These are phyloP conservation scores for Blastobotrys proliferans DNA, from an alignment of 1,139 yeast species.

Conservation along the genomic window DNA sequence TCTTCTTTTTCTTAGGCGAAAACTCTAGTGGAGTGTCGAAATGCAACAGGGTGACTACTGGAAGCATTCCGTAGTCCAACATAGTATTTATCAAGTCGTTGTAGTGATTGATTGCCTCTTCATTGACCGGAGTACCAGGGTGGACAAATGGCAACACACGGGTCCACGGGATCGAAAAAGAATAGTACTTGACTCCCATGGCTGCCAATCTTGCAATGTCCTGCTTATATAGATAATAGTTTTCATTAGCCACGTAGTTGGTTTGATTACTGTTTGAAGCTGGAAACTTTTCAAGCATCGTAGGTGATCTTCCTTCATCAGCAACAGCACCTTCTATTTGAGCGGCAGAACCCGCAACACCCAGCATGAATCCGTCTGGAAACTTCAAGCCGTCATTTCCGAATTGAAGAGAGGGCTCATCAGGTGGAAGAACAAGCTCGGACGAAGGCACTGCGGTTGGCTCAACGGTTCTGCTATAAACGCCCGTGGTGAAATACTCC, in stretches of 20 bases:
- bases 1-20: slow-evolving; percentile 1
- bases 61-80: slow-evolving; percentile 31
- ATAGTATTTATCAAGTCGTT: slow-evolving; percentile 33
- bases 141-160: slow-evolving; percentile 33
- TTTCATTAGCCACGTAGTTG: slow-evolving; percentile 32
- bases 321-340: slow-evolving; percentile 39
- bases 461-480: slow-evolving; percentile 12
- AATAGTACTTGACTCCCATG: slow-evolving; percentile 33
- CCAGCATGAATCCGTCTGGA: slow-evolving; percentile 13
- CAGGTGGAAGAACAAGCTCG: slow-evolving; percentile 5
- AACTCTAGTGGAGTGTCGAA: slow-evolving; percentile 30
- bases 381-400: slow-evolving; percentile 2
- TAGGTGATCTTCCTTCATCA: slow-evolving; percentile 35
- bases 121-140: slow-evolving; percentile 29
- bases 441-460: slow-evolving; percentile 13
- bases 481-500: slow-evolving; percentile 11
- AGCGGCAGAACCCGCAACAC: slow-evolving; percentile 16
- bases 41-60: slow-evolving; percentile 34
- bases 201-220: slow-evolving; percentile 35
- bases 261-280: slow-evolving; percentile 11
- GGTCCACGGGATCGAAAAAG: slow-evolving; percentile 35
- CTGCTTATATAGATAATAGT: slow-evolving; percentile 35
- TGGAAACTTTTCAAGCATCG: slow-evolving; percentile 17
- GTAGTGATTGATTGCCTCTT: slow-evolving; percentile 34
- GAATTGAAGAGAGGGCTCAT: slow-evolving; percentile 7